These are phyloP conservation scores for Metrosideros polymorpha DNA, from an alignment of 441 rosid genomes.

Conservation along the genomic window DNA sequence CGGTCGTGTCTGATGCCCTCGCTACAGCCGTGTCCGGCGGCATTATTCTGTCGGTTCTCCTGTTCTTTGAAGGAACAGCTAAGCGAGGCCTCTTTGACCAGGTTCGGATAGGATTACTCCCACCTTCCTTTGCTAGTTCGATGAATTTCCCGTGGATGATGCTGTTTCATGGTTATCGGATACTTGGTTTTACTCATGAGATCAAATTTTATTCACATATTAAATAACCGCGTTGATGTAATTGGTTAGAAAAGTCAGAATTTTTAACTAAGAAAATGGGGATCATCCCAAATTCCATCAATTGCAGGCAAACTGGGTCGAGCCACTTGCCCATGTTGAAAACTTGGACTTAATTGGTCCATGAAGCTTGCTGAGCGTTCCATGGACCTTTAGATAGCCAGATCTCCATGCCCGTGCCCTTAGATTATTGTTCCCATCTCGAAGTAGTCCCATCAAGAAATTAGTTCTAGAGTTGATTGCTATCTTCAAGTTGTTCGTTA, in stretches of 20 bases:
- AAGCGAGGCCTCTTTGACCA: conserved; percentile 57
- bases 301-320: neutral
- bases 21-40: conserved; percentile 33
- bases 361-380: neutral
- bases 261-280: neutral
- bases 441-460: neutral
- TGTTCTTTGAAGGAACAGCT: conserved; percentile 62
- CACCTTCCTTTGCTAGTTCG: neutral
- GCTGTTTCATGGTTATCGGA: neutral
- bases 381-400: neutral
- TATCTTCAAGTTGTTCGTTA: neutral
- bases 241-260: neutral
- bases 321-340: neutral
- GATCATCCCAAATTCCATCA: neutral
- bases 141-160: neutral
- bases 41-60: conserved; percentile 45
- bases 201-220: neutral
- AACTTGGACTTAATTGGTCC: neutral
- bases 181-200: neutral
- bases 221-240: neutral
- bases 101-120: conserved; percentile 16
- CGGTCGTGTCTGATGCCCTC: conserved; percentile 45
- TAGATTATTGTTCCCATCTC: neutral
- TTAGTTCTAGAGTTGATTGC: neutral
- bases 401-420: neutral